phyloP scores from a whole-genome alignment of 75 land plant genomes.

The Picea glauca region DNA sequence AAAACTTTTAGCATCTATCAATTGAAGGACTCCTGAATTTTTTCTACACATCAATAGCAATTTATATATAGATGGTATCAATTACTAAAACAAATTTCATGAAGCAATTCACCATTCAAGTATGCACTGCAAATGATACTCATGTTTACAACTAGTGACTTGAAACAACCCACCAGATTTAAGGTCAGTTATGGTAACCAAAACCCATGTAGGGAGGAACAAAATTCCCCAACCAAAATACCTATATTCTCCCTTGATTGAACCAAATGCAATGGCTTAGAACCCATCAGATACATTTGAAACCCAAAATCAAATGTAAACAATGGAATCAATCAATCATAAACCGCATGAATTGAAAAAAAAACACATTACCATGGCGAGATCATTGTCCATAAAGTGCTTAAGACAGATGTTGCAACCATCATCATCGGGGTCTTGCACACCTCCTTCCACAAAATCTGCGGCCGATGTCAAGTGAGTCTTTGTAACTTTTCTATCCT shows the following conservation, averaged over 20 bases:
- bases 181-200: too few relatives aligned
- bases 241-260: neutral
- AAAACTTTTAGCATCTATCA: neutral
- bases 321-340: neutral
- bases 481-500: neutral
- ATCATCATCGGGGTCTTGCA: conserved; percentile 90
- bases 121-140: conserved; percentile 96
- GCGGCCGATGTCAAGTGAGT: conserved; percentile 64
- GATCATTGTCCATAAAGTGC: conserved; percentile 38
- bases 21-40: neutral
- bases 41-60: neutral
- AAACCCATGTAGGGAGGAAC: neutral
- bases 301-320: conserved; percentile 2
- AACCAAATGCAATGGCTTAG: neutral
- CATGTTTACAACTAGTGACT: conserved; percentile 94
- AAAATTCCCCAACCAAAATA: neutral
- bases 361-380: conserved; percentile 20
- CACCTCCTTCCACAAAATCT: conserved; percentile 92
- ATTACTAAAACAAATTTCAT: neutral
- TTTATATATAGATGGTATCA: too few relatives aligned
- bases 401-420: conserved; percentile 94
- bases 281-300: neutral
- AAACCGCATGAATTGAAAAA: neutral
- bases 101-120: conserved; percentile 75
- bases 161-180: conserved; percentile 2